Evolutionary conservation across 2,329 filamentous ascomycete genomes (phyloP), one percentile per base, ranked within the genome.

Genomic region (Paecilomyces formosus): DNA sequence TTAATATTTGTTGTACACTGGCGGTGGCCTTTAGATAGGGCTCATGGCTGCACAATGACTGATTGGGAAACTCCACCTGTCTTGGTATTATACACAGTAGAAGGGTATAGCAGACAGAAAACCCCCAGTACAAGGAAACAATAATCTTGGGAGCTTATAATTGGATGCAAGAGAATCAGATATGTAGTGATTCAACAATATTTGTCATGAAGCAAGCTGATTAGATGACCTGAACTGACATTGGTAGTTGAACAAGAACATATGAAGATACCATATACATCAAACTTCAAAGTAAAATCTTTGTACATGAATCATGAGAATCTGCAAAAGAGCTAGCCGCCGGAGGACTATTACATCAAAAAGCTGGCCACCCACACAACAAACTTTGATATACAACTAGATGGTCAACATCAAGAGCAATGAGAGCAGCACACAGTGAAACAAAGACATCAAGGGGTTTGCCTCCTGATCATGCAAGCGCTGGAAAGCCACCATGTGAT

Each of bases 401-500:
- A 8, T 6, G 3, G 18, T n/a, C 39, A 9, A 21, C 15, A 45
- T 45, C 18, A n/a, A 21, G 6, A 21, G 18, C n/a, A 7, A 9
- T 45, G 15, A 45, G 3, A 45, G 39, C n/a, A 45, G 39, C n/a
- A 45, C n/a, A 45, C 15, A 18, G 39, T 18, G 18, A 9, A 18
- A 11, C 30, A 30, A 50, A 52, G n/a, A 52, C 21, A 55, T 55
- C 22, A 9, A 57, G 58, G 39, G 35, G 53, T 53, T 18, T 53
- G 54, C 31, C n/a, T 11, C 53, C 21, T 11, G 55, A 57, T 52
- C 55, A 61, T 55, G 55, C 54, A 53, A 45, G 39, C 39, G 39
- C 55, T 55, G 39, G 57, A 45, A 56, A 35, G 22, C 53, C 22
- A 56, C 22, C 51, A 52, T 62, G 52, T 57, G 56, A 54, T 45